Evolutionary conservation across 2,329 filamentous ascomycete genomes (phyloP), one percentile per base, ranked within the genome.

Genomic region (Penicillium decumbens): DNA sequence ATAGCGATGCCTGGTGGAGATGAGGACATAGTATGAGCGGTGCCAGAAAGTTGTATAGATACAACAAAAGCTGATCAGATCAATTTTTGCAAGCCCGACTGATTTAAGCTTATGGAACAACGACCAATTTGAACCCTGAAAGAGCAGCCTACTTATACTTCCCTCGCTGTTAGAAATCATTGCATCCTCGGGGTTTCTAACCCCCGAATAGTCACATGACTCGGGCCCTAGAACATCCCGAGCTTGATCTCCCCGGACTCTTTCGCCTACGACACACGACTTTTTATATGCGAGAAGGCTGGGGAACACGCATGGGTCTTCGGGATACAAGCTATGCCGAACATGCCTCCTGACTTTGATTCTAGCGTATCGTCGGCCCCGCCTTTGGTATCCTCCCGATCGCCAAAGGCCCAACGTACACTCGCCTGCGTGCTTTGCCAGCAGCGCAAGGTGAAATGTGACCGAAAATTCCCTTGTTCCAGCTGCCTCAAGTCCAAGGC

Each of bases 361-460:
- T 5, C n/a, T 7, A n/a, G 7, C 9, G 7, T 30, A 12, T 13
- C 15, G 13, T 28, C 25, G 41, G 41, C 24, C 35, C 42, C 45
- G 8, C 24, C 25, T 6, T 30, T 27, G 30, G 29, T 35, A 29
- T 24, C 48, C 20, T 40, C 23, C 12, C 38, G 38, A 27, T 15
- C 4, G 4, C 20, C 42, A 28, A 40, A 46, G 29, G 41, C 49
- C 18, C 53, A 40, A 20, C 58, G 65, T 12, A 49, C 58, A 2
- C 52, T 65, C 10, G 59, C 80, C 32, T 92, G 88, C 61, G 77
- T 88, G 12, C 76, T 84, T 18, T 92, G 88, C 63, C 86, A 90
- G 65, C 85, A 87, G 65, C 81, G 85, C 53, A 89, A 89, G 66
- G 79, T 89, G 37, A 83, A 83, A 51, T 89, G 87, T 68, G 83